Percentiles rank a stretch among this genome's conserved stretches.
Evolutionary conservation across 805 yeast species (phyloP).

Genomic region (Pichia heedii): DNA sequence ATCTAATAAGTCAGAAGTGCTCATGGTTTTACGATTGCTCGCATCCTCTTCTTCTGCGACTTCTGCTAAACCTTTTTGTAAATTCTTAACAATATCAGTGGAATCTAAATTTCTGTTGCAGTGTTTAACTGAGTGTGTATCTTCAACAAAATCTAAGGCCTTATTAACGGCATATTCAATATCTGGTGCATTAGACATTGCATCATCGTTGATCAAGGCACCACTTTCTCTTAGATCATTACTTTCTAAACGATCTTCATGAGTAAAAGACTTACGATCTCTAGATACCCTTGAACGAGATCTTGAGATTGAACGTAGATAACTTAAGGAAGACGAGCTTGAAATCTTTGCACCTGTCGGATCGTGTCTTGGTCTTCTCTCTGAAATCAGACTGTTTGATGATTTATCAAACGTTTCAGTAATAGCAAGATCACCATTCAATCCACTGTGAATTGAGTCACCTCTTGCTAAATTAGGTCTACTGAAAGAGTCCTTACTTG

Average conservation of each 20-base stretch:
- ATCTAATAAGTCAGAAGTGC: constrained; percentile 8
- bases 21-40: constrained; percentile 12
- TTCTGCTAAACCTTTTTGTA: constrained; percentile 14
- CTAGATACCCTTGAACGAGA: constrained; percentile 46
- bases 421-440: constrained; percentile 28
- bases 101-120: constrained; percentile 12
- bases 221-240: constrained; percentile 46
- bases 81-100: constrained; percentile 14
- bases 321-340: constrained; percentile 37
- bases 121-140: constrained; percentile 15
- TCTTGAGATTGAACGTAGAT: constrained; percentile 57
- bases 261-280: constrained; percentile 27
- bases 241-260: constrained; percentile 20
- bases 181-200: constrained; percentile 37
- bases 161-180: constrained; percentile 42
- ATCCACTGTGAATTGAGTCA: constrained; percentile 60
- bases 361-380: constrained; percentile 32
- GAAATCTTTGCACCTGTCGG: constrained; percentile 24
- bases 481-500: neutral
- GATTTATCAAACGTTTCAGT: constrained; percentile 2
- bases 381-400: constrained; percentile 26
- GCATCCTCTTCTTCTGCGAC: constrained; percentile 12
- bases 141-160: constrained; percentile 31
- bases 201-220: constrained; percentile 43
- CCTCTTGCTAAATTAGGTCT: constrained; percentile 70